Conservation (phyloP, 2,329 filamentous ascomycete species). For the Fusarium falciforme region DNA sequence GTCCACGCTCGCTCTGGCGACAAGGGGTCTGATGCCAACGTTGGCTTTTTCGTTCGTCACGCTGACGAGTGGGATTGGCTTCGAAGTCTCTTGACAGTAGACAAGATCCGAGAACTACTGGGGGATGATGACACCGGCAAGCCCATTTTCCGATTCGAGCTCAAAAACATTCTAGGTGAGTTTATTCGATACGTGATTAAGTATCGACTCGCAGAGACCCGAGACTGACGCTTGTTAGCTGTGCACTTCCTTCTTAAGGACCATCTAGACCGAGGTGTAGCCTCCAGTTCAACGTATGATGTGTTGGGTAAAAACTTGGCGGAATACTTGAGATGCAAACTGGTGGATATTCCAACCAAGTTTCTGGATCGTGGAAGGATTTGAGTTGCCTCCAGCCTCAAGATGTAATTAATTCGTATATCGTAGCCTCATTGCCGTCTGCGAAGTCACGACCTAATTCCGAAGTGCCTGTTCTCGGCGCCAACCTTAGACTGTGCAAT, state of each 20-base stretch:
- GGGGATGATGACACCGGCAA: constrained; percentile 50
- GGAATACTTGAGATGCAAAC: constrained; percentile 56
- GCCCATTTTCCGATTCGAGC: constrained; percentile 57
- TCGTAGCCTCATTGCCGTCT: no score
- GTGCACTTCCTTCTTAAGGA: constrained; percentile 58
- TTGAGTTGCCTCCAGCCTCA: constrained; percentile 5
- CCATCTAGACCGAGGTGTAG: constrained; percentile 56
- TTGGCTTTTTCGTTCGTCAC: constrained; percentile 57
- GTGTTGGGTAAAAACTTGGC: constrained; percentile 57
- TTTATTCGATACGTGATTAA: not conserved
- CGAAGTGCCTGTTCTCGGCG: not conserved
- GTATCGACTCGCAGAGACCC: not conserved
- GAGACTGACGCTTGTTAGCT: constrained; percentile 2
- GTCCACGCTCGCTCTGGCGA: constrained; percentile 49
- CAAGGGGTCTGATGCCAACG: constrained; percentile 55
- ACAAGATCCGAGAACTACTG: constrained; percentile 50
- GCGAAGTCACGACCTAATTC: not conserved
- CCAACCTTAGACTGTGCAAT: no score
- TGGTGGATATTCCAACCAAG: constrained; percentile 54
- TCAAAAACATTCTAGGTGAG: constrained; percentile 45
- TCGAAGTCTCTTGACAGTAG: constrained; percentile 52
- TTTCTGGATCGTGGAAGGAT: constrained; percentile 54
- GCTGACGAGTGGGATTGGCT: constrained; percentile 59
- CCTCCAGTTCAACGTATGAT: constrained; percentile 47
- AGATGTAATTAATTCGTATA: no score